Conservation (phyloP, 2,329 filamentous ascomycete species). For the Pseudopithomyces chartarum region DNA sequence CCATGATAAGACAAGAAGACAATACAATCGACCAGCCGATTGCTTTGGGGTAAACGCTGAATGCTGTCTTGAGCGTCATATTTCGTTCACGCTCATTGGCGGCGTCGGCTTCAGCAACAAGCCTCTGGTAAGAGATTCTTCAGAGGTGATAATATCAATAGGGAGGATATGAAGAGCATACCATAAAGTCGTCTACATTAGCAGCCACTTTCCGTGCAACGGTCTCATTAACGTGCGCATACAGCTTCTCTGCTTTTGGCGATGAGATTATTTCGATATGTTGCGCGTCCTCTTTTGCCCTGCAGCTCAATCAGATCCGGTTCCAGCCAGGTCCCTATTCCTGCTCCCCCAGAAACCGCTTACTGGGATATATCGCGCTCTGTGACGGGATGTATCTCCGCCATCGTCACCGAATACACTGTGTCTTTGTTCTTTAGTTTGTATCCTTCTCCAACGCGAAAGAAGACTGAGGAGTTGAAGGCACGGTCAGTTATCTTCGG, state of each 20-base stretch:
- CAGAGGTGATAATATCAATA: too few species aligned
- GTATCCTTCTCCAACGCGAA: neutral
- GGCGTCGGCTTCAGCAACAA: conserved; percentile 3
- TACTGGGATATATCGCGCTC: neutral
- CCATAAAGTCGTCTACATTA: conserved; percentile 1
- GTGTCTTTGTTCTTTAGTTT: neutral
- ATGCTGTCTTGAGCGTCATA: conserved; percentile 3
- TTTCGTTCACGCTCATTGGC: neutral
- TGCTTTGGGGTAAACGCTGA: conserved; percentile 2
- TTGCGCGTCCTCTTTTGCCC: neutral
- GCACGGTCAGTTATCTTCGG: neutral
- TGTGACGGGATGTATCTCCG: neutral
- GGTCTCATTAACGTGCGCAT: neutral
- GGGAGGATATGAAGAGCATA: neutral
- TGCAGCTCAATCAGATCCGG: neutral
- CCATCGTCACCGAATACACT: neutral
- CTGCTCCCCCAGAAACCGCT: neutral
- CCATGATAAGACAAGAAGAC: conserved; percentile 3
- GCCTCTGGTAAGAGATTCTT: neutral
- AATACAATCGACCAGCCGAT: conserved; percentile 1
- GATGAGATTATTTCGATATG: neutral
- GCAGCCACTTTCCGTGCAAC: neutral
- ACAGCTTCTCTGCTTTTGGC: neutral
- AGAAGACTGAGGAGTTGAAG: neutral
- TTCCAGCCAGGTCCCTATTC: too few species aligned